Evolutionary conservation across 2,329 filamentous ascomycete genomes (phyloP).

Genomic region (Microsporum audouinii): DNA sequence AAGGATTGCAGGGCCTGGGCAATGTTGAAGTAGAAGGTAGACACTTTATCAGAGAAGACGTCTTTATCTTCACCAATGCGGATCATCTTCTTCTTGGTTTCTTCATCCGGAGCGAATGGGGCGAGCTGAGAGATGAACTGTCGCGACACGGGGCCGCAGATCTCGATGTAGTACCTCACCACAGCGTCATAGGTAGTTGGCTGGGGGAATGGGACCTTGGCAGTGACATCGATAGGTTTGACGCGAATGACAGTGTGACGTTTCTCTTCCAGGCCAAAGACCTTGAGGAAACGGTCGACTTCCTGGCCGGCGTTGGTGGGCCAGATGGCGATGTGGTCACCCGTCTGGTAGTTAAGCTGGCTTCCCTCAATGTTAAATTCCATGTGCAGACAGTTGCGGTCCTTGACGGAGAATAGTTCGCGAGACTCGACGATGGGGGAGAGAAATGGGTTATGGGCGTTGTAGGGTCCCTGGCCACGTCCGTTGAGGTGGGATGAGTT

Average conservation of each 20-base stretch:
- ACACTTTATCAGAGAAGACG: slow-evolving; percentile 81
- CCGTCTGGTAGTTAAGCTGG: slow-evolving; percentile 86
- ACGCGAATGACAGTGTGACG: slow-evolving; percentile 72
- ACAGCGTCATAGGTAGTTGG: slow-evolving; percentile 94
- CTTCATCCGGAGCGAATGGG: slow-evolving; percentile 77
- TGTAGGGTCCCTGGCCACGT: slow-evolving; percentile 74
- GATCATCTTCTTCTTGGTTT: slow-evolving; percentile 73
- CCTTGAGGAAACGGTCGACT: slow-evolving; percentile 75
- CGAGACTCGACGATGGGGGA: slow-evolving; percentile 83
- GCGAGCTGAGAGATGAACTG: slow-evolving; percentile 83
- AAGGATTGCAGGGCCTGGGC: slow-evolving; percentile 68
- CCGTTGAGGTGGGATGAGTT: slow-evolving; percentile 93
- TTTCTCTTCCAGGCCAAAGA: slow-evolving; percentile 66
- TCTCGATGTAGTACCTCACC: slow-evolving; percentile 90
- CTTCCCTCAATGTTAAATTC: slow-evolving; percentile 85
- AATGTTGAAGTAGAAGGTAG: slow-evolving; percentile 75
- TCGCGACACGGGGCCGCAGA: slow-evolving; percentile 87
- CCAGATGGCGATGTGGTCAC: slow-evolving; percentile 96
- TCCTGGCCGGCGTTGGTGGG: slow-evolving; percentile 88
- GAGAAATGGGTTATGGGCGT: slow-evolving; percentile 93
- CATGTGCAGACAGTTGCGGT: slow-evolving; percentile 91
- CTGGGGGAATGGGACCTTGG: slow-evolving; percentile 94
- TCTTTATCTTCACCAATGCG: slow-evolving; percentile 88
- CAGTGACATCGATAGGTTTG: slow-evolving; percentile 85
- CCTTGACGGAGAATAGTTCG: slow-evolving; percentile 80